phyloP scores from a whole-genome alignment of 2,329 filamentous ascomycete species.

The Arthroderma sp. region DNA sequence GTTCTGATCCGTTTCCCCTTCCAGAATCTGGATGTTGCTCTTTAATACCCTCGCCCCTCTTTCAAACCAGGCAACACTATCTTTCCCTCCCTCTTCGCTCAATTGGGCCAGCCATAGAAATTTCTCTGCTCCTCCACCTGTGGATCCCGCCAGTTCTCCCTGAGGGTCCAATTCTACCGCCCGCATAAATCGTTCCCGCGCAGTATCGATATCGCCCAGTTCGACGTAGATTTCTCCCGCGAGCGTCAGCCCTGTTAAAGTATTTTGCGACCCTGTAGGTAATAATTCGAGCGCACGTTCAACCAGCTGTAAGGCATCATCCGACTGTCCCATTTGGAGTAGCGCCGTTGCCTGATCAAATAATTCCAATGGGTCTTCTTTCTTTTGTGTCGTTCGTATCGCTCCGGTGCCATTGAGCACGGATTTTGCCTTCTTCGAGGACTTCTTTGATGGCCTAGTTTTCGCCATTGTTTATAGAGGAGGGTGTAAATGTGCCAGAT shows the following conservation, averaged over 20 bases:
- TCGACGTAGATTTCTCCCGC: slow-evolving; percentile 74
- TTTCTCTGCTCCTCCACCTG: slow-evolving; percentile 80
- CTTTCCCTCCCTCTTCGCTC: slow-evolving; percentile 49
- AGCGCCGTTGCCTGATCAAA: slow-evolving; percentile 44
- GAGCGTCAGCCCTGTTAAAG: slow-evolving; percentile 53
- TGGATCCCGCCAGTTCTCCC: slow-evolving; percentile 53
- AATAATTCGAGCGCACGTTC: slow-evolving; percentile 37
- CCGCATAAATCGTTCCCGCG: slow-evolving; percentile 56
- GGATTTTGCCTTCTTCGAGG: slow-evolving; percentile 31
- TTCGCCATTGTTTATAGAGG: slow-evolving; percentile 34
- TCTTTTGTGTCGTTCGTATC: slow-evolving; percentile 27
- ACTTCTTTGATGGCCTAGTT: slow-evolving; percentile 37
- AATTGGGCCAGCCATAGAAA: slow-evolving; percentile 91
- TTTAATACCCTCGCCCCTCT: slow-evolving; percentile 58
- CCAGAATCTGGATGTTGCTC: slow-evolving; percentile 53
- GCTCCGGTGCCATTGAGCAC: slow-evolving; percentile 29
- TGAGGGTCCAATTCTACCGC: slow-evolving; percentile 67
- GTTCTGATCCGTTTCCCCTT: slow-evolving; percentile 32
- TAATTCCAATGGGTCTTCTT: slow-evolving; percentile 41
- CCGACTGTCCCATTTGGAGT: slow-evolving; percentile 45
- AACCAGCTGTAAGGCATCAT: slow-evolving; percentile 43
- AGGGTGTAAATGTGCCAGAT: no score
- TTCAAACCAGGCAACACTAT: slow-evolving; percentile 50
- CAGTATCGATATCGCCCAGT: slow-evolving; percentile 64
- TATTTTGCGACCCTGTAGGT: slow-evolving; percentile 22